Base-by-base conservation (phyloP, 73 alveolate genomes). In the Paramecium octaurelia region DNA sequence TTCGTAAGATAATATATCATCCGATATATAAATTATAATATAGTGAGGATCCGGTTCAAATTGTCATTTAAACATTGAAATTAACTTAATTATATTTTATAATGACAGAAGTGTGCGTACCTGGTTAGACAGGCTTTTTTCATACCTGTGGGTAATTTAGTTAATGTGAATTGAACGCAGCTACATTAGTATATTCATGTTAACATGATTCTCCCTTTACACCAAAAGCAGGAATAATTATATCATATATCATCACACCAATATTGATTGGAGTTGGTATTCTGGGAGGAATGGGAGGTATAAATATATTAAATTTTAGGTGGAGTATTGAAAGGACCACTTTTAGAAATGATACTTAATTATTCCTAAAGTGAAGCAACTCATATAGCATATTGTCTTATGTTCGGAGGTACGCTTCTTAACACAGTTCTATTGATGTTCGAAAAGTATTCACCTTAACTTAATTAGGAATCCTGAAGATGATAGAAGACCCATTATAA, bases 301-400 rank as follows among this genome's bases (percentile, higher is more conserved):
- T 38, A 29, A 14, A 73, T 35, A 14, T 5, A 4, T 0, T 12
- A 36, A 35, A 12, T 43, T 35, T 73, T 35, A 73, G 87, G 87
- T 4, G 91, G 91, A 11, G 57, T 80, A 9, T 42, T 80, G 27
- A 80, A 80, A 48, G 91, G 91, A 43, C 91, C 91, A 24, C 57
- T 80, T 21, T 23, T 80, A 6, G 91, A 80, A 80, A 43, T 80
- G 48, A 42, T 80, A 23, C 75, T 80, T 1, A 80, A 80, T 80
- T 80, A 80, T 48, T 80, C 91, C n/a, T 80, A 80, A 80, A 44
- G 76, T 42, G 73, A 40, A 80, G 75, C 76, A 11, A 80, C 91
- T 44, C 91, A 80, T 27, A 80, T 80, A 20, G 91, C 91, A 40
- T 80, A 80, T 24, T 80, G 91, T 80, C 91, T 80, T 42, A 80